Evolutionary conservation across 2,329 filamentous ascomycete genomes (phyloP), one percentile per base, ranked within the genome.

Genomic region (Colletotrichum australisinense): DNA sequence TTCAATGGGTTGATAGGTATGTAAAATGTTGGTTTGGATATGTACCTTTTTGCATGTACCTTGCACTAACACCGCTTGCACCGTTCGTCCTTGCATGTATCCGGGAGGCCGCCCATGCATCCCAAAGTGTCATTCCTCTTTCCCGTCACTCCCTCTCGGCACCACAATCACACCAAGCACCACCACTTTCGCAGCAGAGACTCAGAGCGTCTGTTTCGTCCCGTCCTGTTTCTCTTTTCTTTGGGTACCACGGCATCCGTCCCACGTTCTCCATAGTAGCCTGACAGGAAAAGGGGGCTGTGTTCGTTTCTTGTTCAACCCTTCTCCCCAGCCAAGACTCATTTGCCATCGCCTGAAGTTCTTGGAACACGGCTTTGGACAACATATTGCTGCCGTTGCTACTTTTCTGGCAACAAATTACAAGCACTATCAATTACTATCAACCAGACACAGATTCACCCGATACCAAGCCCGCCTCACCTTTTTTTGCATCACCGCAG

Each of bases 211-310:
- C 42, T 69, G 66, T 69, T 68, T 69, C 69, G 60, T 70, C 67
- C 60, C 63, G 42, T 60, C 49, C 24, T 65, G n/a, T 35, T 65
- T 28, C 24, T 42, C 22, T 38, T 42, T 38, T 22, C 35, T 32
- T 42, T 65, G 63, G 63, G 22, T 58, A 53, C 58, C 64, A 67
- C 69, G 35, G 53, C 32, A 16, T 32, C 55, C 62, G 35, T 71
- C 60, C 67, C 71, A 71, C 71, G 62, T 73, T 73, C 60, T 57
- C 62, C 67, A 66, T 66, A 65, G 30, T 63, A 38, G 46, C 71
- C 62, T 73, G 71, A 73, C 71, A 66, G 62, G 60, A 73, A 70
- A 72, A 73, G 71, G 71, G 71, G 71, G 71, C 71, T 73, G 67
- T 71, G 71, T 73, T 63, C 67, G 69, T 65, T 71, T 73, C 67